phyloP scores from a whole-genome alignment of 2,329 filamentous ascomycete species.

The Ascochyta koolunga region DNA sequence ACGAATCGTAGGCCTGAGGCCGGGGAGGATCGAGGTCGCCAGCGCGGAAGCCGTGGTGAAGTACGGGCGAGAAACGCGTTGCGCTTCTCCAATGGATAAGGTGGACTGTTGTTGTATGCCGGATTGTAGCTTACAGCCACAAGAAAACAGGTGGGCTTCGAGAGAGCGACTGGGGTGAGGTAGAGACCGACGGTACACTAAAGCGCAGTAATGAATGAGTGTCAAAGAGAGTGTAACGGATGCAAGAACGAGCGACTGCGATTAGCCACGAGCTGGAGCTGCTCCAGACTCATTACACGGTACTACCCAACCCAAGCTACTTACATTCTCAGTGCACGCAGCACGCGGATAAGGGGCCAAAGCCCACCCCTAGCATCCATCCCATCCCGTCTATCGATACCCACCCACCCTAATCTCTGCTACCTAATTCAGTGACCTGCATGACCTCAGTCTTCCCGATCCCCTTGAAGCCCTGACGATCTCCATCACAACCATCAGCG shows the following conservation, averaged over 20 bases:
- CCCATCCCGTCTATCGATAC: conserved; percentile 41
- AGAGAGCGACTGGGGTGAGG: conserved; percentile 36
- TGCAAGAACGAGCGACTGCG: conserved; percentile 18
- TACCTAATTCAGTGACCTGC: conserved; percentile 43
- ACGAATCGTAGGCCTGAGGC: conserved; percentile 63
- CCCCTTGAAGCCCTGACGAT: too few species aligned
- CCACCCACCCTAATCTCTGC: conserved; percentile 43
- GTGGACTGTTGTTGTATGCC: conserved; percentile 7
- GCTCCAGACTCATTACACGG: conserved; percentile 26
- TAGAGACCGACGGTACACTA: conserved; percentile 36
- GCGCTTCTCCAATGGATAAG: conserved; percentile 35
- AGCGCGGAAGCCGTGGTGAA: conserved; percentile 63
- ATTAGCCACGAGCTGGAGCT: conserved; percentile 24
- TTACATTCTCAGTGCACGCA: conserved; percentile 35
- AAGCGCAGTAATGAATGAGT: conserved; percentile 19
- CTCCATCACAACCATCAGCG: too few species aligned
- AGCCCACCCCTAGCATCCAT: conserved; percentile 25
- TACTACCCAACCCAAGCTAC: conserved; percentile 29
- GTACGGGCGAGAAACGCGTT: conserved; percentile 45
- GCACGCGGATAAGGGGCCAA: conserved; percentile 29
- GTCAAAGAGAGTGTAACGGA: conserved; percentile 31
- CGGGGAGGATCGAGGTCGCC: conserved; percentile 63
- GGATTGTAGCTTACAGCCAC: conserved; percentile 20
- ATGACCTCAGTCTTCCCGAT: conserved; percentile 36
- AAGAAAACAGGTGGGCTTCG: conserved; percentile 16